Evolutionary conservation across 1,284 basidiomycete species (phyloP).

Genomic region (Bjerkandera adusta): DNA sequence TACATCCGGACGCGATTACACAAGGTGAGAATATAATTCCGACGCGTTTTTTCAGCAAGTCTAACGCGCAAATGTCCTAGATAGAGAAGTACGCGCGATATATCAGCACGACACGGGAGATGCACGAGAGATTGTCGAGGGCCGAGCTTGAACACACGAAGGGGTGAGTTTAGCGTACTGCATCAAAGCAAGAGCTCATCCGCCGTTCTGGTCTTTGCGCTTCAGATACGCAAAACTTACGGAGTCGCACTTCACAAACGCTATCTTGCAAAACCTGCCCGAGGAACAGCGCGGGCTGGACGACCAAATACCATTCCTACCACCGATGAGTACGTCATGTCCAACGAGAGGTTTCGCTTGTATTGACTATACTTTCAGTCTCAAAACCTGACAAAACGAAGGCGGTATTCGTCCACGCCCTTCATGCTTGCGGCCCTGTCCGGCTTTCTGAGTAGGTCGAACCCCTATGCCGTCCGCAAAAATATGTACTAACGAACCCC

Average conservation of each 20-base stretch:
- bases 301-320: constrained; percentile 67
- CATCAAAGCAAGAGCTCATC: too few species aligned
- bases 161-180: constrained; percentile 41
- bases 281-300: constrained; percentile 71
- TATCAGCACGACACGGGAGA: constrained; percentile 64
- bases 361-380: constrained; percentile 43
- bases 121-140: constrained; percentile 73
- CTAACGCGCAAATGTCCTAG: constrained; percentile 38
- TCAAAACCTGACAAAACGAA: constrained; percentile 69
- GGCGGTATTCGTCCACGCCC: constrained; percentile 80
- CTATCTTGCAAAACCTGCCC: constrained; percentile 80
- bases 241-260: constrained; percentile 69
- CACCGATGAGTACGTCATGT: constrained; percentile 69
- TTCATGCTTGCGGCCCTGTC: constrained; percentile 67
- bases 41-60: not conserved
- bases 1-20: constrained; percentile 84
- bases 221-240: constrained; percentile 69
- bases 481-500: not conserved
- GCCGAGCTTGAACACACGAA: constrained; percentile 79
- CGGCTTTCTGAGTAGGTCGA: constrained; percentile 67
- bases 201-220: not conserved
- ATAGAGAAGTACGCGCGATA: constrained; percentile 84
- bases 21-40: constrained; percentile 56
- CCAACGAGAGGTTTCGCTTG: not conserved
- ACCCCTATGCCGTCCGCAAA: not conserved